Evolutionary conservation across 169 alveolate species (phyloP), one percentile per base, ranked within the genome.

Genomic region (Cryptosporidium parvum): DNA sequence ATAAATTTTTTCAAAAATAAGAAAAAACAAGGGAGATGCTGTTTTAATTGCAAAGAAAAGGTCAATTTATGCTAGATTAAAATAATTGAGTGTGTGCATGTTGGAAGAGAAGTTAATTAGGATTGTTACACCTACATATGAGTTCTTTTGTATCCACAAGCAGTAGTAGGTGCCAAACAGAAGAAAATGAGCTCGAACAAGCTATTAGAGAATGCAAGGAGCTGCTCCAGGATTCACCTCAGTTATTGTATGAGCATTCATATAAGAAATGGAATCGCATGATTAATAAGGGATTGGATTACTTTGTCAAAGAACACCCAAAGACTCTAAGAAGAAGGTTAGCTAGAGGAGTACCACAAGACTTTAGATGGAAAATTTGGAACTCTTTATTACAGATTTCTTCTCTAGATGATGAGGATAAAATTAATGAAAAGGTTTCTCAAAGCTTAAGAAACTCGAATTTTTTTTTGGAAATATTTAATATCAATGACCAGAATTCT

Each of bases 301-400:
- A 92, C 85, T 92, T 92, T 72, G 84, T 62, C n/a, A 86, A 80
- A 31, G 69, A 73, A 14, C 94, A 92, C 59, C 85, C 26, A 70
- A 92, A 91, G 35, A 92, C 94, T n/a, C 84, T 61, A 45, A 37
- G 85, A 70, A 86, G 94, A 44, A 92, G 94, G 65, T 91, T 92
- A 7, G 86, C 91, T 44, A 80, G 94, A 65, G 94, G 94, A n/a
- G 91, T 86, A 7, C 94, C 94, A 16, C 94, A 92, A 84, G 91
- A 92, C 48, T 92, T 75, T 70, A 69, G 94, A 59, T 92, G 94
- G 94, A 86, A 68, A 85, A 75, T 86, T 23, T 92, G 94, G 94
- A 65, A n/a, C 42, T 44, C 51, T 65, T 62, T 61, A 12, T 62
- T 80, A 45, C 69, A 65, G 33, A 67, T 80, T 29, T 44, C 59